phyloP scores from a whole-genome alignment of 306 rosid genomes.

The Gastrolobium villosum region DNA sequence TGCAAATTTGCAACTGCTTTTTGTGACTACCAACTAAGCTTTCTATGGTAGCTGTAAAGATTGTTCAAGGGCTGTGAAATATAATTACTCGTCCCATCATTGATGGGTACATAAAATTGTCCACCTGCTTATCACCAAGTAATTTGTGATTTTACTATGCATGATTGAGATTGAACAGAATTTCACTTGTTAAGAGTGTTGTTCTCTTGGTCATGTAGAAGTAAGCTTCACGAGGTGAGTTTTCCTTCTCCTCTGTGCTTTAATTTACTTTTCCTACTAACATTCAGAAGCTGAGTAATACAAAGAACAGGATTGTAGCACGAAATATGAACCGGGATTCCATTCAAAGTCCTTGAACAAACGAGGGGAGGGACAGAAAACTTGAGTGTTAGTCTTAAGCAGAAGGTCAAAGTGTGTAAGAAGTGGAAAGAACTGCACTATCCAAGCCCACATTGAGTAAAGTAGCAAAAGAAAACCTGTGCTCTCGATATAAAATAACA shows the following conservation, averaged over 20 bases:
- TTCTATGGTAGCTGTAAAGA: not conserved
- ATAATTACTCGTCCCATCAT: not conserved
- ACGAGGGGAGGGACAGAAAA: not conserved
- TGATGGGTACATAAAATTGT: too few relatives aligned
- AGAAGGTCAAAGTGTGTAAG: not conserved
- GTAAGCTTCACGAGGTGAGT: not conserved
- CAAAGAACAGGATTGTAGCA: not conserved
- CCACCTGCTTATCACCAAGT: too few relatives aligned
- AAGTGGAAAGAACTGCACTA: not conserved
- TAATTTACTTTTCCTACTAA: not conserved
- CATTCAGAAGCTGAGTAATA: not conserved
- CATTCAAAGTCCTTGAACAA: not conserved
- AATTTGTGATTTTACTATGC: too few relatives aligned
- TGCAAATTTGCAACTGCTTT: not conserved
- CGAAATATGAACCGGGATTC: not conserved
- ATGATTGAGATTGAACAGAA: too few relatives aligned
- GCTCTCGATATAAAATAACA: not conserved
- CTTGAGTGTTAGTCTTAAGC: too few relatives aligned
- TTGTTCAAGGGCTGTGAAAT: not conserved
- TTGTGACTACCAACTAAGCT: not conserved
- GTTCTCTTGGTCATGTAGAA: not conserved
- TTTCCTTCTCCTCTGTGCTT: not conserved
- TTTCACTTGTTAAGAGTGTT: too few relatives aligned
- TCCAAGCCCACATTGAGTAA: not conserved
- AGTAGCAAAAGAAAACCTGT: not conserved